phyloP scores from a whole-genome alignment of 331 rosid genomes.

The Erythrophleum ivorense region DNA sequence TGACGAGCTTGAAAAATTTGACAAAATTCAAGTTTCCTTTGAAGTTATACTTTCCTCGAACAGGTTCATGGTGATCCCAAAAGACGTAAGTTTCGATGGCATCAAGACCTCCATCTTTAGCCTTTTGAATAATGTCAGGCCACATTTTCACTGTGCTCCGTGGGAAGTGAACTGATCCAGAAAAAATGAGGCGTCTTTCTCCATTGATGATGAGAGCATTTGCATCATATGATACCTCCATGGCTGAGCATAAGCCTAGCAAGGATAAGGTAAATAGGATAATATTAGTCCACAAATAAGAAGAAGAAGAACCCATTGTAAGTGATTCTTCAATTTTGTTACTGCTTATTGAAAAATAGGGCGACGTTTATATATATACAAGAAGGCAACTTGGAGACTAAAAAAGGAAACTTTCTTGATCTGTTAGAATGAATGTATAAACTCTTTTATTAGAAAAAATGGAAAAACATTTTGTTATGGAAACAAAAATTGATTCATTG shows the following conservation, averaged over 20 bases:
- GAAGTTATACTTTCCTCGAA: neutral
- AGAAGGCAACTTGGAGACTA: neutral
- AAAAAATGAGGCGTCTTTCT: neutral
- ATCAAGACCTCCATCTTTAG: constrained; percentile 48
- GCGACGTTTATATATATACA: neutral
- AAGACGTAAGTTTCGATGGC: constrained; percentile 46
- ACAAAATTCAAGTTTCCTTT: neutral
- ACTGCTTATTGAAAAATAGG: neutral
- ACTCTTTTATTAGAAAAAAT: neutral
- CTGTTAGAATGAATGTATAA: neutral
- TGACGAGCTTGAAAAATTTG: neutral
- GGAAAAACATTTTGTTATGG: neutral
- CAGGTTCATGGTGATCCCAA: constrained; percentile 19
- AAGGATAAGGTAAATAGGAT: neutral
- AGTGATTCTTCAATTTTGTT: neutral
- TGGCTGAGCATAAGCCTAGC: neutral
- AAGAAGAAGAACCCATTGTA: neutral
- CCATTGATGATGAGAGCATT: constrained; percentile 39
- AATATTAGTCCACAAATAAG: neutral
- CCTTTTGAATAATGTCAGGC: constrained; percentile 39
- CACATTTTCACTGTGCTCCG: constrained; percentile 36
- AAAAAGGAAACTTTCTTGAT: neutral
- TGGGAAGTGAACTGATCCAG: constrained; percentile 27
- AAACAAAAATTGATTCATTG: too few species aligned
- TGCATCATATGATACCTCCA: constrained; percentile 25